Base-by-base conservation (phyloP, 2,329 filamentous ascomycete genomes). In the Alternaria brassicicola region DNA sequence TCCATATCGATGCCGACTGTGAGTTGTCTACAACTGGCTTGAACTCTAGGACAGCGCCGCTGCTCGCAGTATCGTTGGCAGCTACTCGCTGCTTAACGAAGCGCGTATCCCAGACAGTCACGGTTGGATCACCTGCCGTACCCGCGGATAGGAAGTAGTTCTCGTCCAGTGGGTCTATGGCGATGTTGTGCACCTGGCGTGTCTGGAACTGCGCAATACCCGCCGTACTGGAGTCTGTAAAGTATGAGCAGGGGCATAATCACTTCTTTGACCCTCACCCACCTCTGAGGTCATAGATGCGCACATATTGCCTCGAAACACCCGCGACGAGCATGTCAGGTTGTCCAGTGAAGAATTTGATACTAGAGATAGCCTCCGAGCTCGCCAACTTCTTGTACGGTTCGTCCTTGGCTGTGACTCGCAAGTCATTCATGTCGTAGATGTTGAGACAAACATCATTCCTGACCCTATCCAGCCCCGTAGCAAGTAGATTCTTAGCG, bases 361-460 rank as follows among this genome's bases (percentile, higher is more conserved):
- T 87, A 70, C 90, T 93, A 1, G 89, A 91, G 23, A 95, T 88
- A n/a, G 90, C 88, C 39, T 92, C 89, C 50, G 73, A 87, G 77
- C 71, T 85, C 75, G 61, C 90, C 80, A 76, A 87, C 83, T 71
- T 84, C 76, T 72, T 86, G 76, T 71, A 82, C 66, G 75, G 84
- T 75, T 83, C 81, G 36, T 79, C 74, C 82, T 82, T 75, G 83
- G 78, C 41, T 76, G 81, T 19, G 82, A 84, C 46, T 87, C 81
- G 67, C 79, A 70, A 65, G 55, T 72, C 85, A 66, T 86, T 89
- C 53, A 93, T 83, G 74, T 96, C 91, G 85, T 91, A 95, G 28
- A 95, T 88, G 68, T 94, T 91, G 47, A 96, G 82, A 67, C 90
- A 93, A 62, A 89, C 86, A 71, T 95, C 92, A 76, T 91, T 93